These are phyloP conservation scores for Flaveria ramosissima DNA, from an alignment of 129 eudicot genomes.

Conservation along the genomic window DNA sequence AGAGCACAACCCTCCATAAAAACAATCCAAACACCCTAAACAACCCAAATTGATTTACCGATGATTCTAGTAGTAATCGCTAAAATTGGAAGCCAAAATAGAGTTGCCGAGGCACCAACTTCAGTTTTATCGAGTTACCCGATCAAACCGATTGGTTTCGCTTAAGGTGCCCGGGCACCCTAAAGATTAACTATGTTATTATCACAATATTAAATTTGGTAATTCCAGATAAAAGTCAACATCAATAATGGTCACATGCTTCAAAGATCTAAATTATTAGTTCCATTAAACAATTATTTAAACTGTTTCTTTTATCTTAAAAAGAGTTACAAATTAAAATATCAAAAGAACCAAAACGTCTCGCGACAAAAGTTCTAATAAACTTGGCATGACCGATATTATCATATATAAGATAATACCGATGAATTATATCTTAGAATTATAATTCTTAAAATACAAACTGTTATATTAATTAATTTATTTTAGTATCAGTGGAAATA, in stretches of 20 bases:
- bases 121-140: too few relatives aligned
- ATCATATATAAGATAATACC: background rate
- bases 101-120: too few relatives aligned
- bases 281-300: constrained; percentile 8
- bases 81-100: too few relatives aligned
- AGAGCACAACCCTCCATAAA: too few relatives aligned
- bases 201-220: background rate
- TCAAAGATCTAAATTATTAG: constrained; percentile 22
- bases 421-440: background rate
- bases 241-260: constrained; percentile 37
- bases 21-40: too few relatives aligned
- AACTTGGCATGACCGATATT: background rate
- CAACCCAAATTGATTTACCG: too few relatives aligned
- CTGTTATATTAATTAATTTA: background rate
- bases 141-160: too few relatives aligned
- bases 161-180: too few relatives aligned
- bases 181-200: too few relatives aligned
- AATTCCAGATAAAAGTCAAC: constrained; percentile 12
- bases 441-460: background rate
- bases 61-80: too few relatives aligned
- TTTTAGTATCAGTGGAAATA: background rate
- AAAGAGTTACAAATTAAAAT: background rate
- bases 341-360: background rate
- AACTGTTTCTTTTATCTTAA: background rate
- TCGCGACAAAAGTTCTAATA: background rate